Base-by-base conservation (phyloP, 1,139 yeast species). In the Spathaspora sp. region DNA sequence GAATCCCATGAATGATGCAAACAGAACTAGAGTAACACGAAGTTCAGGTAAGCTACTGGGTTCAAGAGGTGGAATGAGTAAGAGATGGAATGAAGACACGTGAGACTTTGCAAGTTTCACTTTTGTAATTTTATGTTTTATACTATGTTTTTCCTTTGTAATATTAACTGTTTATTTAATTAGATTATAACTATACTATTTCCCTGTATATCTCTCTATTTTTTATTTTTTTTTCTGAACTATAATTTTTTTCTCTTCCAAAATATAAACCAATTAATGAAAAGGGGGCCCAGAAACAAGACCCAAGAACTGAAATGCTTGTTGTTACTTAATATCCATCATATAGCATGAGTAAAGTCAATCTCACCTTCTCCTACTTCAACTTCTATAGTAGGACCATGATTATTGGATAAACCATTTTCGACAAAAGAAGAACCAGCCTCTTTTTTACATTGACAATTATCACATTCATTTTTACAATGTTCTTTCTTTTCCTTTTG, bases 271-370 rank as follows among this genome's bases (percentile, higher is more conserved):
- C 15, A 11, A n/a, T n/a, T n/a, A n/a, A n/a, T n/a, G n/a, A n/a
- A n/a, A n/a, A n/a, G n/a, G n/a, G n/a, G 17, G 5, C 36, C 31
- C 31, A 27, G n/a, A 27, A 7, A 31, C n/a, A 10, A 15, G 15
- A 13, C 36, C n/a, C 15, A 13, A 13, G 9, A 31, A 31, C 15
- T 11, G 6, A 15, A 31, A 31, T 27, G 6, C 13, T 27, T 11
- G 27, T 25, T 9, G 27, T 29, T 8, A 8, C 17, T 13, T 38
- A 11, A 13, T n/a, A n/a, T n/a, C n/a, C n/a, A n/a, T 17, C 16
- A 45, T 39, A 42, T 34, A 39, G 41, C 46, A 39, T 56, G 45
- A 27, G 64, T 60, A 37, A 52, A 60, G 46, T 61, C 63, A 34
- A 58, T 49, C 43, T 60, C 63, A 39, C 42, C 44, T 9, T 43